Conservation (phyloP, 306 rosid genomes). For the Rubus idaeus region DNA sequence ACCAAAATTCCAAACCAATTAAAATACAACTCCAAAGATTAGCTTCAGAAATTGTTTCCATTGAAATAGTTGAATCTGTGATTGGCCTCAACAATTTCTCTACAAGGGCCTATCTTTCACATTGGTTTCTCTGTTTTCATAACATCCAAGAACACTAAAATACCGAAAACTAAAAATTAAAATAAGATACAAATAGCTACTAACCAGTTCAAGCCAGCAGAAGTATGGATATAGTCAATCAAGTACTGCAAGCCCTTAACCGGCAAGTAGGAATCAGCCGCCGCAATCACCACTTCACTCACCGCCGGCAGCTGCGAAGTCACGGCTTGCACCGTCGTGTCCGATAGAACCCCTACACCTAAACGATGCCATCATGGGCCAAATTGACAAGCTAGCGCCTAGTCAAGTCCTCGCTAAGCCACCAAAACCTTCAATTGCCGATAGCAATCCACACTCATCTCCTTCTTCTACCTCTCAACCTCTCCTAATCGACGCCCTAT, state of each 20-base stretch:
- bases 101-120: neutral
- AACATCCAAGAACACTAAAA: neutral
- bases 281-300: conserved; percentile 80
- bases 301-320: conserved; percentile 53
- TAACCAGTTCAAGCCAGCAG: conserved; percentile 79
- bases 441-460: no score
- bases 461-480: no score
- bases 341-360: conserved; percentile 41
- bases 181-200: conserved; percentile 17
- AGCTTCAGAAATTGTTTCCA: neutral
- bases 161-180: neutral
- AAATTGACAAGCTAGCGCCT: no score
- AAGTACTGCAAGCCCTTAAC: conserved; percentile 73
- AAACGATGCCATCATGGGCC: no score
- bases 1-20: neutral
- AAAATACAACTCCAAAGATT: neutral
- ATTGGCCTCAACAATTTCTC: neutral
- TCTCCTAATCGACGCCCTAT: no score
- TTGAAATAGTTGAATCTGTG: no score
- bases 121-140: neutral
- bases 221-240: conserved; percentile 68
- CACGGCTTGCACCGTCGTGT: conserved; percentile 43
- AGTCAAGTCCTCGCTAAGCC: no score
- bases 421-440: no score
- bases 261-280: conserved; percentile 81